These are phyloP conservation scores for Claviceps sorghi DNA, from an alignment of 2,329 filamentous ascomycete species.

Conservation along the genomic window DNA sequence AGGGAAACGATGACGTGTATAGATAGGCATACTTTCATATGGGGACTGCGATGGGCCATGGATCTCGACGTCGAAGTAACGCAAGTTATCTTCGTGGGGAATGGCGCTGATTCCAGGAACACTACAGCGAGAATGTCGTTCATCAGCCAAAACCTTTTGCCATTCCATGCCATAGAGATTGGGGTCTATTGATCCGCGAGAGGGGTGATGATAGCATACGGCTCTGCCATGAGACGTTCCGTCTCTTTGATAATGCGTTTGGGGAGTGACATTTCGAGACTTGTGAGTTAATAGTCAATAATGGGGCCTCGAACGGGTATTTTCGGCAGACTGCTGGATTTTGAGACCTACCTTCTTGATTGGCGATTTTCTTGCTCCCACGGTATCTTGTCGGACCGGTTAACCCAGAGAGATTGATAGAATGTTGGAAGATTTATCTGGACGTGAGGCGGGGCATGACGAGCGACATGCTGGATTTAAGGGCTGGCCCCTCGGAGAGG, in stretches of 20 bases:
- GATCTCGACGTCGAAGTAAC: slow-evolving; percentile 97
- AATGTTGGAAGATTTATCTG: neutral
- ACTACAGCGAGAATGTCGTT: slow-evolving; percentile 29
- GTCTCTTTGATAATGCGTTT: slow-evolving; percentile 99
- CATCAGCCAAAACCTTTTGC: neutral
- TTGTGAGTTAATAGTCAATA: neutral
- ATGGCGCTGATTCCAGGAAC: slow-evolving; percentile 92
- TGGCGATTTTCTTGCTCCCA: neutral
- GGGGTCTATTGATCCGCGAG: slow-evolving; percentile 3
- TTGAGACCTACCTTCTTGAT: neutral
- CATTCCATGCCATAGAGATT: neutral
- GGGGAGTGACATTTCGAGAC: slow-evolving; percentile 53
- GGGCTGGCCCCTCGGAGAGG: neutral
- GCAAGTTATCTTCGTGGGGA: slow-evolving; percentile 91
- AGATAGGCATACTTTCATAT: slow-evolving; percentile 60
- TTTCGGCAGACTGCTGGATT: neutral
- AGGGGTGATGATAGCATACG: slow-evolving; percentile 42
- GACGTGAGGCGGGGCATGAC: slow-evolving; percentile 7
- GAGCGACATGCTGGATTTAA: neutral
- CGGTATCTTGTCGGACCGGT: neutral
- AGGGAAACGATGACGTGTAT: neutral
- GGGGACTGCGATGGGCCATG: slow-evolving; percentile 84
- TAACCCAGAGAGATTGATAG: neutral
- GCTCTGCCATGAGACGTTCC: slow-evolving; percentile 89
- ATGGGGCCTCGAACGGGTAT: neutral